These are phyloP conservation scores for Ophiostoma piceae DNA, from an alignment of 2,329 filamentous ascomycete species.

Conservation along the genomic window DNA sequence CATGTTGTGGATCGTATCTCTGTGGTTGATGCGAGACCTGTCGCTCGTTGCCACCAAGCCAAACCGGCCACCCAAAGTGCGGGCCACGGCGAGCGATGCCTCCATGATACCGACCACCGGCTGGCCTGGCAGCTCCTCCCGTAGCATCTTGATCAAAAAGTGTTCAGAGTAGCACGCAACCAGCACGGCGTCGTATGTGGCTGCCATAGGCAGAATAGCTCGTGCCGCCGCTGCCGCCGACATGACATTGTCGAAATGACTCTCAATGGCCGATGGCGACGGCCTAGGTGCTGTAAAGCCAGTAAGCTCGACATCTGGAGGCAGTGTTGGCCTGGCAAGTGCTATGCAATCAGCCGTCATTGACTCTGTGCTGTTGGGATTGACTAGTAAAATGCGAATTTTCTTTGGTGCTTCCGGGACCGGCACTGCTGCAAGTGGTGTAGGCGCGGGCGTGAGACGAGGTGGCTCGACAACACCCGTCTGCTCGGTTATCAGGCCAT, in stretches of 20 bases:
- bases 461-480: constrained; percentile 27
- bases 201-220: constrained; percentile 26
- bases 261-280: constrained; percentile 26
- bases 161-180: constrained; percentile 30
- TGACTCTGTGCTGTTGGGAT: constrained; percentile 26
- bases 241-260: constrained; percentile 27
- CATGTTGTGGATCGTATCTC: constrained; percentile 26
- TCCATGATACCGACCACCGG: constrained; percentile 28
- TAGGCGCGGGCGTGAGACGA: constrained; percentile 4
- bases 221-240: constrained; percentile 27
- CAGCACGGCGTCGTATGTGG: constrained; percentile 27
- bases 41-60: constrained; percentile 26
- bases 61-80: constrained; percentile 26
- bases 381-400: constrained; percentile 27
- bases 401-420: background rate
- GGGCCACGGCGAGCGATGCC: constrained; percentile 27
- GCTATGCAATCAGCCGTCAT: constrained; percentile 26
- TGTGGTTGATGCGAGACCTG: constrained; percentile 22
- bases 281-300: constrained; percentile 27
- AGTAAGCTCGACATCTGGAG: constrained; percentile 25
- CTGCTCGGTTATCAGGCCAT: constrained; percentile 37
- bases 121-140: constrained; percentile 26
- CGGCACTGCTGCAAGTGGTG: background rate
- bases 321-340: constrained; percentile 24
- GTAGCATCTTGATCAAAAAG: constrained; percentile 26